Evolutionary conservation across 768 basidiomycete species (phyloP).

Genomic region (Gyrodon lividus): DNA sequence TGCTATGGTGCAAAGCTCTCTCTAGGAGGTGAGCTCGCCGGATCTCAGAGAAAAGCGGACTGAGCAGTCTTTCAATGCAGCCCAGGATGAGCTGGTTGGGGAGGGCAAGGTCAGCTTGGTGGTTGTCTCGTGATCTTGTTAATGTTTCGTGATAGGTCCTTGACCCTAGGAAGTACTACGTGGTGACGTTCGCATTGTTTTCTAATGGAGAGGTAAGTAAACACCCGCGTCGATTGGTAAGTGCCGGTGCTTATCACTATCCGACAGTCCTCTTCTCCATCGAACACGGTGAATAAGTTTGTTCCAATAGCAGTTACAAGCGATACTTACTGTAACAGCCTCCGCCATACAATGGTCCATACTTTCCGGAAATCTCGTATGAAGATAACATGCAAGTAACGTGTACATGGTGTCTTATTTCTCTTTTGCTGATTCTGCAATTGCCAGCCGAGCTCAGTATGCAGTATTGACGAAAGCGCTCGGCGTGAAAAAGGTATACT

Average conservation of each 20-base stretch:
- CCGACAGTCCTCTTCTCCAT: conserved; percentile 54
- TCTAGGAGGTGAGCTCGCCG: conserved; percentile 39
- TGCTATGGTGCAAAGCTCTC: conserved; percentile 52
- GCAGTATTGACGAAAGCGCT: conserved; percentile 48
- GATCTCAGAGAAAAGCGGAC: conserved; percentile 32
- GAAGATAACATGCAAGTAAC: conserved; percentile 53
- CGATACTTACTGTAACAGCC: conserved; percentile 35
- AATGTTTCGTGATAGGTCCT: conserved; percentile 36
- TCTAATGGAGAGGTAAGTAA: conserved; percentile 54
- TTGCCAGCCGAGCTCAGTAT: conserved; percentile 51
- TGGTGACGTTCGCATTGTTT: conserved; percentile 57
- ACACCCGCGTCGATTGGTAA: neutral
- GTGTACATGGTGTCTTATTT: neutral
- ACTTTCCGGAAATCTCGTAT: conserved; percentile 56
- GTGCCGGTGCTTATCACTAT: neutral
- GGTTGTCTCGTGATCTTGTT: neutral
- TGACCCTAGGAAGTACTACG: conserved; percentile 50
- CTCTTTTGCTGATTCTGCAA: neutral
- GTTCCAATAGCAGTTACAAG: neutral
- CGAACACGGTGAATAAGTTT: conserved; percentile 47
- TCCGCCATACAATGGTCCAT: conserved; percentile 54
- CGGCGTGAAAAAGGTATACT: conserved; percentile 42
- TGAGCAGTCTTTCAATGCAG: conserved; percentile 26
- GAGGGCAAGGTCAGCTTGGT: conserved; percentile 42
- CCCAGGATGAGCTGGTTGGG: conserved; percentile 48